Evolutionary conservation across 2,329 filamentous ascomycete species (phyloP), one percentile per base, ranked within the genome.

Genomic region (Claviceps cyperi): DNA sequence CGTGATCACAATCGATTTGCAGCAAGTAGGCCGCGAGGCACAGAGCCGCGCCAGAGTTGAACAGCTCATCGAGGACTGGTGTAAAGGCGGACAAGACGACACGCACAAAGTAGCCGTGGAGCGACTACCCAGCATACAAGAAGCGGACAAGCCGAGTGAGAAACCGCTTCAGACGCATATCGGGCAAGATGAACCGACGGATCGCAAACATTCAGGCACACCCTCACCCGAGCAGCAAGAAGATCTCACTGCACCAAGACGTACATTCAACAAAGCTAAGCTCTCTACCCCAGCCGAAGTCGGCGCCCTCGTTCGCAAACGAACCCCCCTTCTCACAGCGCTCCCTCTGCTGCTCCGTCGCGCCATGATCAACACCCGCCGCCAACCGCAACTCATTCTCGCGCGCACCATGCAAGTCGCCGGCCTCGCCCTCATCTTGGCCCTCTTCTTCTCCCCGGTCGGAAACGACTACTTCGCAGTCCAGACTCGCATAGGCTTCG

Each of bases 1-100:
- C 57, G 71, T 88, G 47, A 85, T 90, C 48, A 89, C 84, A 0
- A 76, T 89, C 22, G 83, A 89, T 57, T 68, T 89, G 0, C 84
- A 87, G 53, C 75, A 83, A 40, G 78, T 76, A 35, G 66, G 72
- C 1, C 70, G 75, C 19, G 84, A 89, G 60, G 71, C 70, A 1
- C 72, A 77, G 43, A 86, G 77, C 48, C 73, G 83, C 11, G 71
- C 74, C 35, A 78, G 78, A 48, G 84, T 88, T 0, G 70, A 72
- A 40, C 68, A 63, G 4, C 67, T 89, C 2, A 79, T 87, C 28
- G 67, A 75, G 1, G 69, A 69, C 0, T 87, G 84, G 83, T 60
- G 56, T 13, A 52, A 28, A 0, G 22, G 51, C 40, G 48, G 55
- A 52, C 22, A 50, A 40, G n/a, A 50, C 32, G 13, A 51, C 15